Conservation (phyloP, 495 filamentous ascomycete species). For the Lentithecium fluviatile region DNA sequence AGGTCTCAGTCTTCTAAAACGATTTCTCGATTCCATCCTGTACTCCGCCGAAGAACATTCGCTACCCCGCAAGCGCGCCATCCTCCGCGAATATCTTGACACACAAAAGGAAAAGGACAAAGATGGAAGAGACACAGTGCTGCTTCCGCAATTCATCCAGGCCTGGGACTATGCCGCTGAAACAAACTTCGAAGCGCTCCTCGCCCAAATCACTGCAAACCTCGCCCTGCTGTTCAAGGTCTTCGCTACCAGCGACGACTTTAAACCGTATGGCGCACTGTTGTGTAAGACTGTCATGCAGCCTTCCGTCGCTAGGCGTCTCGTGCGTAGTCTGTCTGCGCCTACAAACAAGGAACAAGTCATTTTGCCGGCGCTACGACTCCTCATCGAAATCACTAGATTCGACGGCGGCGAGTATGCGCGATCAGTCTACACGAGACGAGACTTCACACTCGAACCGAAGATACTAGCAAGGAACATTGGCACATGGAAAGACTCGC, state of each 20-base stretch:
- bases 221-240: constrained; percentile 74
- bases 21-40: constrained; percentile 65
- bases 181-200: constrained; percentile 68
- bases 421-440: constrained; percentile 63
- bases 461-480: constrained; percentile 67
- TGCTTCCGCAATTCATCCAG: constrained; percentile 71
- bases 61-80: constrained; percentile 40
- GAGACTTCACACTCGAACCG: constrained; percentile 63
- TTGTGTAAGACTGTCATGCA: constrained; percentile 73
- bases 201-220: constrained; percentile 71
- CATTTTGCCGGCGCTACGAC: constrained; percentile 76
- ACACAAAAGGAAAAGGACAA: constrained; percentile 57
- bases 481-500: constrained; percentile 46
- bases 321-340: constrained; percentile 69
- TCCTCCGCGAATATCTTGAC: constrained; percentile 73
- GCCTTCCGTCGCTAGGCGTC: constrained; percentile 67
- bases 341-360: constrained; percentile 76
- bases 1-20: constrained; percentile 77
- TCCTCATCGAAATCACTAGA: constrained; percentile 72
- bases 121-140: constrained; percentile 57
- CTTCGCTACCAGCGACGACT: constrained; percentile 66
- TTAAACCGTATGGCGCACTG: constrained; percentile 65
- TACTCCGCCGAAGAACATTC: constrained; percentile 41
- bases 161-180: constrained; percentile 74
- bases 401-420: constrained; percentile 81